Evolutionary conservation across 495 filamentous ascomycete genomes (phyloP), one percentile per base, ranked within the genome.

Genomic region (Tricharina praecox): DNA sequence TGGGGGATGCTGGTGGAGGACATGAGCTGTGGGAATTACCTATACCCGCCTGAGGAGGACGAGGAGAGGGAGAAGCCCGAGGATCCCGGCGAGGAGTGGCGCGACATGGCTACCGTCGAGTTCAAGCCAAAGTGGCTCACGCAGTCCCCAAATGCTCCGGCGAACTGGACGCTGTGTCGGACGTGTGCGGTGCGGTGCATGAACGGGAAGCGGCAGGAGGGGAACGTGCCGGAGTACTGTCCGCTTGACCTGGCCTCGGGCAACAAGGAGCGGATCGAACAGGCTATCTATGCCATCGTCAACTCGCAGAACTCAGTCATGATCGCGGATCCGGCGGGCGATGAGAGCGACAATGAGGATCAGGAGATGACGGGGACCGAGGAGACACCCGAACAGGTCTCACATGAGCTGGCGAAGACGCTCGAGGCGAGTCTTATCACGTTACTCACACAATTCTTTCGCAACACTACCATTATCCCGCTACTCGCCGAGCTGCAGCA

Each of bases 61-160:
- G 13, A 13, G 25, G 56, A 18, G 3, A 11, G 10, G 20, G 20
- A 30, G n/a, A 2, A 18, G 15, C 21, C 11, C 11, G 48, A 55
- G 18, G 56, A 60, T 18, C 21, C 41, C 21, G 57, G 51, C 9
- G 56, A 59, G 35, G 51, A 47, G 26, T 60, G 57, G 58, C 50
- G 49, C 23, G 57, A 60, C 32, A 53, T 60, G 58, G 58, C 58
- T 3, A 56, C 76, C 10, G 63, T 85, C 11, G 83, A 97, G 63
- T 76, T 96, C 52, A 97, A 97, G 56, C 85, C 88, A 3, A 95
- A 95, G 62, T 96, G 90, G 90, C 74, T 96, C 3, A 62, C 68
- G 1, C 88, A 90, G 53, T 88, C 82, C 0, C 83, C 83, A 1
- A 77, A 76, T 33, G 87, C 87, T 0, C 87, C 87, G 0, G 19